Evolutionary conservation across 257 asterid genomes (phyloP), one percentile per base, ranked within the genome.

Genomic region (Fraxinus cuspidata): DNA sequence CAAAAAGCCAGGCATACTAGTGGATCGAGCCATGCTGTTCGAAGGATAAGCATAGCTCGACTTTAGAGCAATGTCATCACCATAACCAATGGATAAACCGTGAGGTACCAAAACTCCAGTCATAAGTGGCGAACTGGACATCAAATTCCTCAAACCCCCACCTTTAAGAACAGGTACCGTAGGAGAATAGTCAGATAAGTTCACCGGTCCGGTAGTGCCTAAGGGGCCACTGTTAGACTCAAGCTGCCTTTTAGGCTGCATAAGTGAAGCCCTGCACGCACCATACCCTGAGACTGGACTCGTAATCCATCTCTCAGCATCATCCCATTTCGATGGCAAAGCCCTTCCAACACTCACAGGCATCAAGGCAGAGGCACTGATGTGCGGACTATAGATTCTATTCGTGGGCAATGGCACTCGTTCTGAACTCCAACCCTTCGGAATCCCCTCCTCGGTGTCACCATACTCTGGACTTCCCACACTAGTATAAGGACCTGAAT

Each of bases 271-370:
- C 74, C 76, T 87, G 85, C 77, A 77, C 23, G 77, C 49, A 13
- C 85, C 87, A 68, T 76, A 78, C 2, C 90, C 94, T 1, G 97
- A 91, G 76, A 92, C 44, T 0, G 99, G 99, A 60, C 99, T 95
- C 0, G 96, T 91, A 70, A 92, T 92, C 99, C 99, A 95, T 80
- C 98, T 87, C 86, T 95, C 99, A 10, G 99, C 99, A 79, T 93
- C 99, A 77, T 95, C 99, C 98, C 99, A 95, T 81, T 95, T 95
- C 0, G 98, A 95, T 71, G 98, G 99, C 80, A 91, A 80, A 31
- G 96, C 79, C 81, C 90, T 90, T 67, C 96, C 98, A 77, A 89
- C 87, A 77, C 85, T 89, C 47, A 89, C 88, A 42, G 97, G 97
- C 87, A 93, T 86, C 77, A 91, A 86, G 35, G 96, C 97, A 71